A percentile compares a stretch with the other conserved stretches of the same genome.
These are phyloP conservation scores for Musa acuminata DNA, from an alignment of 176 grass and related monocot genomes.

Conservation along the genomic window DNA sequence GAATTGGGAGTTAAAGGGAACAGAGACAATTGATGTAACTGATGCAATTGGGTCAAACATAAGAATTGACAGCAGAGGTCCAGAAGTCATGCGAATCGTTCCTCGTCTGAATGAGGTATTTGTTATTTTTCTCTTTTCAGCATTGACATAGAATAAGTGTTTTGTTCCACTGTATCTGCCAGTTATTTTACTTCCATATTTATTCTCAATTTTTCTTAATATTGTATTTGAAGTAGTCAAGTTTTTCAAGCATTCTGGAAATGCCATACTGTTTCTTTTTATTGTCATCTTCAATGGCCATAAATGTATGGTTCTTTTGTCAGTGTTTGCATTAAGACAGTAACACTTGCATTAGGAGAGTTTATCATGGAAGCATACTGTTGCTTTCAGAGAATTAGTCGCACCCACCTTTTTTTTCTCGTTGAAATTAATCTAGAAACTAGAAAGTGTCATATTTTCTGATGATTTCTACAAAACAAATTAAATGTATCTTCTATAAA, in stretches of 20 bases:
- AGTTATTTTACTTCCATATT: not conserved
- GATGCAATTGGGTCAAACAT: slow-evolving; percentile 98
- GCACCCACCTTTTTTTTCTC: too few relatives aligned
- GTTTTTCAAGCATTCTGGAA: not conserved
- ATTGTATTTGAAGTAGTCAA: not conserved
- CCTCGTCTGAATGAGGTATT: slow-evolving; percentile 93
- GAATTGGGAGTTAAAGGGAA: slow-evolving; percentile 93
- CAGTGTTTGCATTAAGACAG: too few relatives aligned
- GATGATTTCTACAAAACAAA: too few relatives aligned
- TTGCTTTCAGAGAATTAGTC: too few relatives aligned
- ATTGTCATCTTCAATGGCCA: not conserved
- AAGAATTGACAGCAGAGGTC: slow-evolving; percentile 89
- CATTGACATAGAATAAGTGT: not conserved
- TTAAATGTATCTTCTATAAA: too few relatives aligned
- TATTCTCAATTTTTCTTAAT: not conserved
- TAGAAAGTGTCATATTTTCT: too few relatives aligned
- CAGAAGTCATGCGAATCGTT: slow-evolving; percentile 94
- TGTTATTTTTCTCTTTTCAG: not conserved
- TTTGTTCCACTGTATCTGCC: not conserved
- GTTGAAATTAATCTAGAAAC: too few relatives aligned
- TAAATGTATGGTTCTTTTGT: too few relatives aligned
- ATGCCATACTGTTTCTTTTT: not conserved
- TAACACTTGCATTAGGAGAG: too few relatives aligned
- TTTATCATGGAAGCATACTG: too few relatives aligned
- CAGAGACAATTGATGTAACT: slow-evolving; percentile 91